These are phyloP conservation scores for Candida orba DNA, from an alignment of 805 yeast genomes.

Conservation along the genomic window DNA sequence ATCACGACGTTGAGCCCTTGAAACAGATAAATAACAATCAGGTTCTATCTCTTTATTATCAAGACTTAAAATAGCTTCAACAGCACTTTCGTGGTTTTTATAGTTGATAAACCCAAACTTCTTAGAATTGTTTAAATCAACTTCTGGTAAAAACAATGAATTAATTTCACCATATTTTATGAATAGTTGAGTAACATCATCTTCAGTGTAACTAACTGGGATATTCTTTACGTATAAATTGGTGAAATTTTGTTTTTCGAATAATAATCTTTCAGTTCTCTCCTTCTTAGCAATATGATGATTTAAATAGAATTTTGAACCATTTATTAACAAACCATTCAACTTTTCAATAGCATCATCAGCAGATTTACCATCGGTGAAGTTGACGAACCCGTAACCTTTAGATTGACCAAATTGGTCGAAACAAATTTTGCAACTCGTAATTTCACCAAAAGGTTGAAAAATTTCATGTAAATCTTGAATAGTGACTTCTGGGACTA, in stretches of 20 bases:
- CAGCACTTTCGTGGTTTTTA: conserved; percentile 37
- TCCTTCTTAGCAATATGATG: conserved; percentile 58
- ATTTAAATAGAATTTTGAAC: conserved; percentile 37
- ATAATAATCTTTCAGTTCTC: conserved; percentile 38
- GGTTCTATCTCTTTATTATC: conserved; percentile 33
- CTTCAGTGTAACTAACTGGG: conserved; percentile 31
- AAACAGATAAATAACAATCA: conserved; percentile 27
- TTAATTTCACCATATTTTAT: conserved; percentile 42
- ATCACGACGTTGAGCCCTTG: conserved; percentile 40
- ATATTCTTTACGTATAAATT: conserved; percentile 46
- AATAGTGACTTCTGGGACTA: conserved; percentile 31
- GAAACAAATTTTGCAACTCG: conserved; percentile 38
- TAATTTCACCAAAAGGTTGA: conserved; percentile 32
- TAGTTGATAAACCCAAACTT: conserved; percentile 46
- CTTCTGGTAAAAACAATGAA: conserved; percentile 45
- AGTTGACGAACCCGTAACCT: conserved; percentile 65
- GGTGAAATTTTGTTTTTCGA: conserved; percentile 38
- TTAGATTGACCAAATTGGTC: conserved; percentile 39
- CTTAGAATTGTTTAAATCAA: conserved; percentile 11
- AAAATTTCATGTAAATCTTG: conserved; percentile 32
- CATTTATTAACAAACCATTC: conserved; percentile 36
- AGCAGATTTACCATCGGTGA: conserved; percentile 44
- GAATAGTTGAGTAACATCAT: conserved; percentile 36
- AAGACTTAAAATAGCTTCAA: conserved; percentile 39
- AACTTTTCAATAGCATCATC: conserved; percentile 51